These are phyloP conservation scores for Eragrostis curvula DNA, from an alignment of 176 grass and related monocot species.

Conservation along the genomic window DNA sequence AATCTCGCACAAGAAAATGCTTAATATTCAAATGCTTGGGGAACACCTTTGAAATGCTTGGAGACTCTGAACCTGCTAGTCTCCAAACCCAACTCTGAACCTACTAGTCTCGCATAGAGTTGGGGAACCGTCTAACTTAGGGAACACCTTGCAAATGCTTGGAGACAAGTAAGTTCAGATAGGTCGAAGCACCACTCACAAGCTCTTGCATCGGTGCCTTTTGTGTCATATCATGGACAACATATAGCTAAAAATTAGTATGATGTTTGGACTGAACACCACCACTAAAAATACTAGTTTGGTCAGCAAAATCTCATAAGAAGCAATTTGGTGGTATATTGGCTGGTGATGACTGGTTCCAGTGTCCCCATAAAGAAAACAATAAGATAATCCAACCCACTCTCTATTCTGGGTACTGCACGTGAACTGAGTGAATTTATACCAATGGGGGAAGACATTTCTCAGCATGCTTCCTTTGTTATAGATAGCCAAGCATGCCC, in stretches of 20 bases:
- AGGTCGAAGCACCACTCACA: too few species aligned
- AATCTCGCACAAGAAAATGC: too few species aligned
- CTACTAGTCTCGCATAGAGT: too few species aligned
- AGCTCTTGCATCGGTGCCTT: not conserved
- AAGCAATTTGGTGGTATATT: too few species aligned
- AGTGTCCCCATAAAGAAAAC: not conserved
- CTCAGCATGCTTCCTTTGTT: slow-evolving; percentile 13
- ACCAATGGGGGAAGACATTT: slow-evolving; percentile 23
- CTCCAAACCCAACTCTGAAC: too few species aligned
- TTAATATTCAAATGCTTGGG: too few species aligned
- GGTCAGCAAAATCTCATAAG: too few species aligned
- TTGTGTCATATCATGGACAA: not conserved
- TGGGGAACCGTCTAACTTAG: too few species aligned
- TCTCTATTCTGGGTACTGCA: not conserved
- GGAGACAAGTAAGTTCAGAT: too few species aligned
- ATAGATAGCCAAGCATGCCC: slow-evolving; percentile 13
- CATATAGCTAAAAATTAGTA: not conserved
- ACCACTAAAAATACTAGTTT: not conserved
- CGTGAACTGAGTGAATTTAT: not conserved
- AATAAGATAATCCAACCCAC: not conserved
- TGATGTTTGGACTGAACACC: not conserved
- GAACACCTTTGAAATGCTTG: too few species aligned
- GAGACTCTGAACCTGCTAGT: too few species aligned
- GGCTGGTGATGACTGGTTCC: not conserved
- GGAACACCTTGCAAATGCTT: too few species aligned